phyloP scores from a whole-genome alignment of 2,329 filamentous ascomycete genomes.

The Zelopaecilomyces penicillatus region DNA sequence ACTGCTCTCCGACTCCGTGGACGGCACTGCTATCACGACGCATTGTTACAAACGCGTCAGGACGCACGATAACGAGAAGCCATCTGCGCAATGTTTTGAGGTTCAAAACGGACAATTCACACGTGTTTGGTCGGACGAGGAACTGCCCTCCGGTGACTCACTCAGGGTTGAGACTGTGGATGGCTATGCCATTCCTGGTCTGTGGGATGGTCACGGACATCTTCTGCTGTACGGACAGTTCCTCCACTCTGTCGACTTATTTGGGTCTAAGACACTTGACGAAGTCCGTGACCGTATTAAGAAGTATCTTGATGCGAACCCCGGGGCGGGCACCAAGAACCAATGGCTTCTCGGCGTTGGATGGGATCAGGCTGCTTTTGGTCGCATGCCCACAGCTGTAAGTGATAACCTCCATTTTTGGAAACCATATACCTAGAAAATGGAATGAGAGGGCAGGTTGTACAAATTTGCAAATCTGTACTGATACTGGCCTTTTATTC shows the following conservation, averaged over 20 bases:
- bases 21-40: slow-evolving; percentile 10
- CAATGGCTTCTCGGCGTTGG: slow-evolving; percentile 61
- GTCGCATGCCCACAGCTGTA: slow-evolving; percentile 57
- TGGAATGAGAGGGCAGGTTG: too few species aligned
- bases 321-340: slow-evolving; percentile 41
- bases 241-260: slow-evolving; percentile 56
- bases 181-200: slow-evolving; percentile 55
- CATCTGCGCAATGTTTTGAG: slow-evolving; percentile 46
- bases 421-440: neutral
- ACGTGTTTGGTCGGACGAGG: slow-evolving; percentile 33
- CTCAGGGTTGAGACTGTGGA: slow-evolving; percentile 13
- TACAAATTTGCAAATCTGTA: too few species aligned
- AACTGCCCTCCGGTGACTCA: slow-evolving; percentile 20
- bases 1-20: slow-evolving; percentile 10
- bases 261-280: slow-evolving; percentile 46
- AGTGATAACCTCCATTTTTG: slow-evolving; percentile 17
- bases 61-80: slow-evolving; percentile 27
- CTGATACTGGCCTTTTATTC: too few species aligned
- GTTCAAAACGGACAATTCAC: slow-evolving; percentile 44
- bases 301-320: slow-evolving; percentile 41
- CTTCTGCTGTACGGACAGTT: slow-evolving; percentile 59
- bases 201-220: slow-evolving; percentile 66
- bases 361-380: slow-evolving; percentile 61
- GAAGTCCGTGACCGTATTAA: slow-evolving; percentile 46
- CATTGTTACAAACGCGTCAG: slow-evolving; percentile 33